Evolutionary conservation across 257 asterid genomes (phyloP).

Genomic region (Solanum medicagineum): DNA sequence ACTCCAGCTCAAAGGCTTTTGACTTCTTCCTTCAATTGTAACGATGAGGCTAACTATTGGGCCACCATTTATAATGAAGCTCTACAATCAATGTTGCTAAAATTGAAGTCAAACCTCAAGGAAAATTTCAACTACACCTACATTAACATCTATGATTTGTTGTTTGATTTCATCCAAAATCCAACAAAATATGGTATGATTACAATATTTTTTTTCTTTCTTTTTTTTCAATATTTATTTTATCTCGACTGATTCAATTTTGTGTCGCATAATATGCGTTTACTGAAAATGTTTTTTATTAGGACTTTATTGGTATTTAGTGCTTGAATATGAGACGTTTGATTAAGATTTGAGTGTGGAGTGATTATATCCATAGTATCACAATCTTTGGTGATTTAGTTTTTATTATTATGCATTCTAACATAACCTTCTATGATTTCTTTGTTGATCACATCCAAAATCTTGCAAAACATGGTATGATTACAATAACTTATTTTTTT

Average conservation of each 20-base stretch:
- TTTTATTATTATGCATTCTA: background rate
- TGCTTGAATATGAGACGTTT: background rate
- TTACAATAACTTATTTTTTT: too few species aligned
- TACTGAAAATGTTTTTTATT: rapidly evolving
- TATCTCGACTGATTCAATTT: background rate
- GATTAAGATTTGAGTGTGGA: background rate
- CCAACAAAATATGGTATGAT: constrained; percentile 45
- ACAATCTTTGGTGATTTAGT: background rate
- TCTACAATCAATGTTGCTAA: constrained; percentile 29
- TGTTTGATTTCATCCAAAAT: constrained; percentile 22
- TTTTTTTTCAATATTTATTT: background rate
- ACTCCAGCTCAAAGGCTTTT: constrained; percentile 34
- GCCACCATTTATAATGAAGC: constrained; percentile 32
- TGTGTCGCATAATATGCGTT: rapidly evolving
- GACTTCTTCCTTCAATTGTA: constrained; percentile 29
- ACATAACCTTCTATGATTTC: too few species aligned
- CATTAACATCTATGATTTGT: constrained; percentile 29
- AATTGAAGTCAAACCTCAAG: constrained; percentile 29
- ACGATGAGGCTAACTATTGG: constrained; percentile 30
- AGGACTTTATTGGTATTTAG: background rate
- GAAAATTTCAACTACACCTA: constrained; percentile 38
- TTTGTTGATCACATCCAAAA: too few species aligned
- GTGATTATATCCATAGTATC: background rate
- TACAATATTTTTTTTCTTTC: background rate
- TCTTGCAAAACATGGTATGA: too few species aligned